Evolutionary conservation across 495 filamentous ascomycete genomes (phyloP).

Genomic region (Darksidea phi): DNA sequence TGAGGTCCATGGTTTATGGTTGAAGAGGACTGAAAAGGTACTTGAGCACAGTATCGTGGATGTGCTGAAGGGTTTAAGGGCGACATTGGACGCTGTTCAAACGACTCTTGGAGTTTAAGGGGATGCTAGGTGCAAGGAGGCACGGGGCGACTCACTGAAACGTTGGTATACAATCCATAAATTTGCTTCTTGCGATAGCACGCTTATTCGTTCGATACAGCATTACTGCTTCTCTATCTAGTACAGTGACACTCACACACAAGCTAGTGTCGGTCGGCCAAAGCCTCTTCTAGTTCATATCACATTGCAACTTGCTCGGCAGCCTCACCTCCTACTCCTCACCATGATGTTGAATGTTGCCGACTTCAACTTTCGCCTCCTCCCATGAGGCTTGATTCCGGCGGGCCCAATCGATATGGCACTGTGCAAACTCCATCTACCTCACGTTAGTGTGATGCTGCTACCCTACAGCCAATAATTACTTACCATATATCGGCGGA

Average conservation of each 20-base stretch:
- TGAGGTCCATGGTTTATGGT: constrained; percentile 30
- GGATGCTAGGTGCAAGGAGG: no score
- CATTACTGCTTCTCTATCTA: no score
- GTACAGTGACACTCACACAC: no score
- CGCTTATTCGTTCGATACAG: no score
- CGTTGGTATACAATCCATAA: no score
- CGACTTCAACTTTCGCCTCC: constrained; percentile 87
- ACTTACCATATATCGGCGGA: constrained; percentile 92
- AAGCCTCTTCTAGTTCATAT: no score
- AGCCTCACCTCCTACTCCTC: neutral
- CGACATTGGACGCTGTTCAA: neutral
- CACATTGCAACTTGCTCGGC: no score
- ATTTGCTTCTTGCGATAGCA: no score
- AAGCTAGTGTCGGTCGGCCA: no score
- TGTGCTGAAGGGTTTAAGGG: neutral
- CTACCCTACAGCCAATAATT: constrained; percentile 4
- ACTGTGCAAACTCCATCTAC: constrained; percentile 87
- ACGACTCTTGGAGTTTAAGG: neutral
- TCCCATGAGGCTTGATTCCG: constrained; percentile 96
- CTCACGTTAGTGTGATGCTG: constrained; percentile 13
- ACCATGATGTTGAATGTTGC: constrained; percentile 64
- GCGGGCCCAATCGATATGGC: constrained; percentile 97
- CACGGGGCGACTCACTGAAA: no score
- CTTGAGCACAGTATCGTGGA: constrained; percentile 17
- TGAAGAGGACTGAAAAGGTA: constrained; percentile 33